A percentile compares a stretch with the other conserved stretches of the same genome.
These are phyloP conservation scores for Stachybotrys chlorohalonatus DNA, from an alignment of 2,329 filamentous ascomycete species.

Conservation along the genomic window DNA sequence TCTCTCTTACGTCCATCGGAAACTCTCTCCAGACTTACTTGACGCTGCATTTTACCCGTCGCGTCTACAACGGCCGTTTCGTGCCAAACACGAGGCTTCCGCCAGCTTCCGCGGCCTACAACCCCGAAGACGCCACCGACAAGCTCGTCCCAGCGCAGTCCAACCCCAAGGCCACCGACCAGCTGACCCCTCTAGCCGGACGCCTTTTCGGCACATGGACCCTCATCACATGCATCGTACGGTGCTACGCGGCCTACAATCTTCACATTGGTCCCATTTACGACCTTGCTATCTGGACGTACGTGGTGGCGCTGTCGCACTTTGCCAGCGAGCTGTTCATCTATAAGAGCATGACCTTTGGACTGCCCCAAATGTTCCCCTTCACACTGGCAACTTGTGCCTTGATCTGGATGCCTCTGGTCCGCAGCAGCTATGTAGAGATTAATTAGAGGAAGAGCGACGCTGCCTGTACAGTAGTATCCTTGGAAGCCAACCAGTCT, in stretches of 20 bases:
- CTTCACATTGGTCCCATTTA: constrained; percentile 65
- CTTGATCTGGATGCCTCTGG: constrained; percentile 53
- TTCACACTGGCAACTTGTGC: constrained; percentile 41
- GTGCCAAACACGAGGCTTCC: constrained; percentile 39
- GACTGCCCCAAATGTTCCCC: constrained; percentile 45
- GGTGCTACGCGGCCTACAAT: constrained; percentile 78
- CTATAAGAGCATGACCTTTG: constrained; percentile 66
- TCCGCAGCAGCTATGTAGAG: constrained; percentile 62
- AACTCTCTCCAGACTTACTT: constrained; percentile 81
- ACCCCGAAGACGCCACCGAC: constrained; percentile 43
- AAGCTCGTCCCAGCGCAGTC: constrained; percentile 39
- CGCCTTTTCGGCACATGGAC: constrained; percentile 88
- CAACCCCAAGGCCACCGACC: constrained; percentile 39
- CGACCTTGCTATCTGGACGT: constrained; percentile 74
- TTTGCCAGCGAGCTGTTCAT: constrained; percentile 74
- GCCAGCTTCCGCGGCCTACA: constrained; percentile 28
- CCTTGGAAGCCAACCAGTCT: neutral
- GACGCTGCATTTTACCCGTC: constrained; percentile 73
- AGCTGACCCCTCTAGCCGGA: constrained; percentile 66
- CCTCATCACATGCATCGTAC: constrained; percentile 64
- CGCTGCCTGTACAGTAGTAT: neutral
- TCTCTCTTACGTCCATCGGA: constrained; percentile 71
- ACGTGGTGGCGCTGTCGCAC: constrained; percentile 66
- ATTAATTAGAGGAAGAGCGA: constrained; percentile 12
- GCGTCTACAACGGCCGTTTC: constrained; percentile 68